Base-by-base conservation (phyloP, 306 rosid species). In the Pyrus betulifolia region DNA sequence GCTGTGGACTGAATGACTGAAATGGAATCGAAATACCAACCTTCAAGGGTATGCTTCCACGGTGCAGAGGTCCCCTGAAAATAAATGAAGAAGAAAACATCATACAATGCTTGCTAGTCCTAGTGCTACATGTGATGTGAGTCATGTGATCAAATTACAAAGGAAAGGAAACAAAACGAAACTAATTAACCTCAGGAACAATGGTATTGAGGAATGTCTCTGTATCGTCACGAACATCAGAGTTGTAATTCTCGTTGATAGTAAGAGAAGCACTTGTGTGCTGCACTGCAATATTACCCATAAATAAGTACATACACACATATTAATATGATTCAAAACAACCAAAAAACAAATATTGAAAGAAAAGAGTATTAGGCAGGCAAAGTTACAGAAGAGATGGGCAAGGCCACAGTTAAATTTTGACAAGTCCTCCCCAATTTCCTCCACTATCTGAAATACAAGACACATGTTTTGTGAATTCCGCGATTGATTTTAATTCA, bases 181-280 rank as follows among this genome's bases (percentile, higher is more conserved):
- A 44, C 8, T 61, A 49, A 78, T 68, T 27, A 81, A 94, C 98
- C 96, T 92, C 98, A 1, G 98, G 97, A 72, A 95, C 97, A 27
- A 95, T 62, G 22, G 52, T 81, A 62, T 82, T 80, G 64, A 92
- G 98, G 78, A 90, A 95, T 22, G 96, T 90, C 82, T 95, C 97
- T 8, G 97, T 90, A 67, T 95, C 98, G 40, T 73, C 79, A 57
- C 97, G 91, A 33, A 95, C 98, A 88, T 95, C 96, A 23, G 96
- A 83, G 75, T 95, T 97, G 40, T 95, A 95, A 67, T 95, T 95
- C 84, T 95, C 98, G 55, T 95, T 95, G 85, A 95, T 92, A 30
- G 96, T 95, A 54, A 92, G 98, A 54, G 98, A 92, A 78, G 97
- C 98, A 86, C 98, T 92, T 2, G 97, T 95, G 83, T 95, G 98